Base-by-base conservation (phyloP, 352 stramenopile species). In the Phytopythium sindhum region DNA sequence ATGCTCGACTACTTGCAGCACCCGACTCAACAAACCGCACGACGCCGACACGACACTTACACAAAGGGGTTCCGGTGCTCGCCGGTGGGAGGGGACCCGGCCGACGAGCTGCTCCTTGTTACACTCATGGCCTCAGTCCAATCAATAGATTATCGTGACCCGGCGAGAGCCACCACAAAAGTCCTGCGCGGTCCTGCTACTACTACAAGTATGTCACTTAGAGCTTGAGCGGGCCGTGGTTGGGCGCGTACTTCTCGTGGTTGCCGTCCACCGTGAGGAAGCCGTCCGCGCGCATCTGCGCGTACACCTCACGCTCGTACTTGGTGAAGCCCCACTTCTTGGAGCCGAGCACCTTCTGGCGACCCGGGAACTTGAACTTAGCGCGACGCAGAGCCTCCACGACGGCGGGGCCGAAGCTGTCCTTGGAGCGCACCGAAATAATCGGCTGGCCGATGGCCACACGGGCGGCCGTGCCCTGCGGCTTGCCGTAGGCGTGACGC, bases 311-410 rank as follows among this genome's bases (percentile, higher is more conserved):
- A 77, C 95, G 92, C 64, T 96, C 86, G 81, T 98, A 99, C 78
- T 98, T 98, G 72, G 97, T 99, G 89, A 99, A 99, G 67, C 98
- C 97, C 98, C 98, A 99, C 89, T 99, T 99, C 77, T 98, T 97
- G 72, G 90, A 98, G 81, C 98, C 96, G 33, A 99, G 81, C 73
- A 99, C 98, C 93, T 99, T 99, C 91, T 99, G 98, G 72, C 97
- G 91, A 75, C 98, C 98, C 41, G 98, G 97, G 83, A 99, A 99
- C 93, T 99, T 99, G 84, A 99, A 99, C 90, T 99, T 99, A 74
- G 97, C 97, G 85, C 98, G 96, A 87, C 97, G 96, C 69, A 99
- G 94, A 28, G 97, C 97, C 81, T 99, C 97, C 50, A 99, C 93
- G 65, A 98, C 96, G 59, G 96, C 87, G 8, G 87, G 74, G 65